Evolutionary conservation across 352 stramenopile species (phyloP).

Genomic region (Pythium vanterpoolii): DNA sequence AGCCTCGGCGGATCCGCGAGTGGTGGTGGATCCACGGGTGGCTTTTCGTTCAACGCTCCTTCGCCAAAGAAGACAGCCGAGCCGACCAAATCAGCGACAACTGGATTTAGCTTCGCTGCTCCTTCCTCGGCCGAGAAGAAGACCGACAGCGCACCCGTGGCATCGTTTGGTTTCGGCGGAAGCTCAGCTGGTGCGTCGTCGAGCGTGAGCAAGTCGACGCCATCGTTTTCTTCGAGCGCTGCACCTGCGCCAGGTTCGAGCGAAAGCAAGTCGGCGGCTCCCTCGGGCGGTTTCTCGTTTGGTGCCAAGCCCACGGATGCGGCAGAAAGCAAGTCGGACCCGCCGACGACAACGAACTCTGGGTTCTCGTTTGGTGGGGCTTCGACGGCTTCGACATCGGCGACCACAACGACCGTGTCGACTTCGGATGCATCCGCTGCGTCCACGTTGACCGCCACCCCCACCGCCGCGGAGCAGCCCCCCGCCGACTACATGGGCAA

Average conservation of each 20-base stretch:
- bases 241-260: conserved; percentile 7
- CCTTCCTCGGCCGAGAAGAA: conserved; percentile 17
- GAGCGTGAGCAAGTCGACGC: conserved; percentile 19
- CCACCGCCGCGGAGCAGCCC: conserved; percentile 54
- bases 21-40: not conserved
- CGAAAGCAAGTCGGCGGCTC: conserved; percentile 14
- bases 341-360: conserved; percentile 4
- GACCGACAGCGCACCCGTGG: conserved; percentile 1
- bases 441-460: conserved; percentile 13
- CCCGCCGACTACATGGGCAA: conserved; percentile 83
- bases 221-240: conserved; percentile 9
- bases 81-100: conserved; percentile 9
- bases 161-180: conserved; percentile 3
- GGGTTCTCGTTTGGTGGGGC: conserved; percentile 30
- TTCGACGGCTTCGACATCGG: conserved; percentile 5
- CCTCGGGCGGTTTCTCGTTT: conserved; percentile 20
- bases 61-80: conserved; percentile 28
- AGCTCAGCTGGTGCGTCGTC: not conserved
- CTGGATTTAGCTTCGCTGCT: conserved; percentile 16
- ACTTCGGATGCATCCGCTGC: conserved; percentile 24
- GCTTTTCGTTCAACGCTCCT: conserved; percentile 26
- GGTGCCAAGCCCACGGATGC: conserved; percentile 13
- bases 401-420: conserved; percentile 12
- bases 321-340: conserved; percentile 12
- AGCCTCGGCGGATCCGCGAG: conserved; percentile 14